A percentile compares a stretch with the other conserved stretches of the same genome.
Evolutionary conservation across 2,329 filamentous ascomycete species (phyloP).

Genomic region (Penicillium corylophilum): DNA sequence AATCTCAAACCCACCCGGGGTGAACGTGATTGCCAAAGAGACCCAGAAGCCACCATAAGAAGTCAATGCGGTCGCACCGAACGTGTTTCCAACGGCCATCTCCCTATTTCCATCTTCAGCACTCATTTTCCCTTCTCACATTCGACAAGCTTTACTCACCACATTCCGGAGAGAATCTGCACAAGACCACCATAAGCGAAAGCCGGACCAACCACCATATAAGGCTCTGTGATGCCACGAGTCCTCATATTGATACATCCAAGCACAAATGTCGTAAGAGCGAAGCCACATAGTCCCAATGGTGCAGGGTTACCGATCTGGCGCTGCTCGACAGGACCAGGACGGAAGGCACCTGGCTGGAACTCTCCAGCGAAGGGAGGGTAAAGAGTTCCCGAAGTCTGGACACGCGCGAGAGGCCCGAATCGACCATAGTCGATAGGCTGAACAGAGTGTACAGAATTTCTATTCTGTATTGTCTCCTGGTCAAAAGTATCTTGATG

Average conservation of each 20-base stretch:
- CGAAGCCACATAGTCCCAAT: slow-evolving; percentile 70
- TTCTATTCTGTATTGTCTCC: no score
- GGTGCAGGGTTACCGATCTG: slow-evolving; percentile 74
- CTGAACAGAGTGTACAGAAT: not conserved
- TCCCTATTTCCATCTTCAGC: slow-evolving; percentile 53
- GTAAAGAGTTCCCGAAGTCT: slow-evolving; percentile 38
- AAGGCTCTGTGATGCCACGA: slow-evolving; percentile 57
- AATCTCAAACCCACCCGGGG: slow-evolving; percentile 63
- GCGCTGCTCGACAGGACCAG: slow-evolving; percentile 54
- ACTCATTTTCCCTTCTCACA: not conserved
- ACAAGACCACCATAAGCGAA: slow-evolving; percentile 71
- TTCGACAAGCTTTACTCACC: slow-evolving; percentile 49
- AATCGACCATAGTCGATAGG: slow-evolving; percentile 18
- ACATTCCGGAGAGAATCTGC: slow-evolving; percentile 76
- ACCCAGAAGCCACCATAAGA: slow-evolving; percentile 82
- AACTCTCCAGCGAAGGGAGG: slow-evolving; percentile 66
- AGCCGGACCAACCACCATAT: slow-evolving; percentile 64
- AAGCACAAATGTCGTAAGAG: slow-evolving; percentile 73
- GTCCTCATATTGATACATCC: slow-evolving; percentile 67
- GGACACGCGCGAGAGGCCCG: slow-evolving; percentile 46
- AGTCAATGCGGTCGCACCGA: slow-evolving; percentile 71
- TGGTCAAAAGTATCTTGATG: no score
- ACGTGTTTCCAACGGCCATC: slow-evolving; percentile 76
- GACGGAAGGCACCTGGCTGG: slow-evolving; percentile 61
- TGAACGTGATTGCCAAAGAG: slow-evolving; percentile 65